phyloP scores from a whole-genome alignment of 1,284 basidiomycete genomes.

The Flammula alnicola region DNA sequence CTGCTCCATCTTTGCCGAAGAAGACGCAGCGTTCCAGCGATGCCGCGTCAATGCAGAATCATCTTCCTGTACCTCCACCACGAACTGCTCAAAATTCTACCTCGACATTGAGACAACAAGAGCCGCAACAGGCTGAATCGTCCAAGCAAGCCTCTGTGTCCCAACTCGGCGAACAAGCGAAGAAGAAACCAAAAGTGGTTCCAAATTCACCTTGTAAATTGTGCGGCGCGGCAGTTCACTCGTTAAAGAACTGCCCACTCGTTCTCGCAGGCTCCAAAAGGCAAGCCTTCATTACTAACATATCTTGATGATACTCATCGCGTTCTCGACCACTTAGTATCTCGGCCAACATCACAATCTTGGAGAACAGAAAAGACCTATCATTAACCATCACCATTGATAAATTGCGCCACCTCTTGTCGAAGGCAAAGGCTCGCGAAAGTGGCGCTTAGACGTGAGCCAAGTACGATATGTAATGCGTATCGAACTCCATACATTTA shows the following conservation, averaged over 20 bases:
- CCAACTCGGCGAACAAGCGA: constrained; percentile 16
- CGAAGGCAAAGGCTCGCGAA: constrained; percentile 45
- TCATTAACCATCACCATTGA: constrained; percentile 41
- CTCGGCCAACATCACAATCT: constrained; percentile 47
- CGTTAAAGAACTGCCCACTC: constrained; percentile 52
- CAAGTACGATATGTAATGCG: neutral
- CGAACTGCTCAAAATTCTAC: neutral
- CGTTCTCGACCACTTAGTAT: constrained; percentile 36
- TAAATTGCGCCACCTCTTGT: constrained; percentile 49
- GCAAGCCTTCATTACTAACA: constrained; percentile 36
- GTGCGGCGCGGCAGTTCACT: neutral
- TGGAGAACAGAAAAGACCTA: constrained; percentile 49
- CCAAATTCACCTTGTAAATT: constrained; percentile 10
- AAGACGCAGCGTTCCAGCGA: neutral
- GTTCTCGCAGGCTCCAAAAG: constrained; percentile 52
- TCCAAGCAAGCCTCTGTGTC: constrained; percentile 34
- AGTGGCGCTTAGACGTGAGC: neutral
- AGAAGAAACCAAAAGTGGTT: constrained; percentile 41
- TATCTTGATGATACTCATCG: neutral
- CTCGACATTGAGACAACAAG: neutral
- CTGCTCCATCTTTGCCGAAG: constrained; percentile 16
- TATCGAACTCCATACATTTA: neutral
- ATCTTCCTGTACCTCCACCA: neutral
- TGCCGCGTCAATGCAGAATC: neutral
- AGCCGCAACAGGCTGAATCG: constrained; percentile 18